These are phyloP conservation scores for Wickerhamiella cacticola DNA, from an alignment of 805 yeast species.

Conservation along the genomic window DNA sequence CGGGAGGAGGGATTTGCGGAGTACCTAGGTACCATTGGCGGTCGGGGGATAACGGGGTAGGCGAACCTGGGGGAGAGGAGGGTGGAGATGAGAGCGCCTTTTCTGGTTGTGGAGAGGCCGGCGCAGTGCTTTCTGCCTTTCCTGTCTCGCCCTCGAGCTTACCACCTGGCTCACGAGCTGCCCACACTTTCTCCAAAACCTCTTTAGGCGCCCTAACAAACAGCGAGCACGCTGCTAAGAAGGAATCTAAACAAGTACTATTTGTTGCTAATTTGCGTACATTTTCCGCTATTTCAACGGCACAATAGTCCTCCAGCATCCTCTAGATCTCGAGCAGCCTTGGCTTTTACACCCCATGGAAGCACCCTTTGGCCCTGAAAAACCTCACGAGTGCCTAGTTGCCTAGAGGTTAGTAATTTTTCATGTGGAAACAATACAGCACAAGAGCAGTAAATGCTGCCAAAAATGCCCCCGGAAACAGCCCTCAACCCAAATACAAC, in stretches of 20 bases:
- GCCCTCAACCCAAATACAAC: constrained; percentile 52
- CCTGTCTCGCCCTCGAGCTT: neutral
- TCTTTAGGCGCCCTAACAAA: constrained; percentile 4
- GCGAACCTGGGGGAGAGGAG: neutral
- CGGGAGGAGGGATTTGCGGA: neutral
- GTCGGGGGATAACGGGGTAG: neutral
- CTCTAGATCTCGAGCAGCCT: no score
- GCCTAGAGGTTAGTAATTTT: no score
- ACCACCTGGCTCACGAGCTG: neutral
- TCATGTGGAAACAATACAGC: constrained; percentile 4
- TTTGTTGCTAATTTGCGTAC: neutral
- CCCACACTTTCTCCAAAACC: neutral
- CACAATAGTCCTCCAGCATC: neutral
- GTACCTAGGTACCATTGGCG: constrained; percentile 10
- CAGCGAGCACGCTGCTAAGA: constrained; percentile 18
- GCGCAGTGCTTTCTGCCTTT: no score
- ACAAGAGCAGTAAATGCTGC: constrained; percentile 32
- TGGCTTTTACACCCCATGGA: neutral
- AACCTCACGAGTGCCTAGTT: no score
- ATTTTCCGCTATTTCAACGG: constrained; percentile 7
- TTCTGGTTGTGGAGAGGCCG: neutral
- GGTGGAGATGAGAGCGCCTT: neutral
- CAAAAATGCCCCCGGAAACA: no score
- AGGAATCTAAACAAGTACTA: constrained; percentile 12
- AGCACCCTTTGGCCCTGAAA: neutral